phyloP scores from a whole-genome alignment of 371 early-diverging fungal genomes.

The Mucor velutinosus region DNA sequence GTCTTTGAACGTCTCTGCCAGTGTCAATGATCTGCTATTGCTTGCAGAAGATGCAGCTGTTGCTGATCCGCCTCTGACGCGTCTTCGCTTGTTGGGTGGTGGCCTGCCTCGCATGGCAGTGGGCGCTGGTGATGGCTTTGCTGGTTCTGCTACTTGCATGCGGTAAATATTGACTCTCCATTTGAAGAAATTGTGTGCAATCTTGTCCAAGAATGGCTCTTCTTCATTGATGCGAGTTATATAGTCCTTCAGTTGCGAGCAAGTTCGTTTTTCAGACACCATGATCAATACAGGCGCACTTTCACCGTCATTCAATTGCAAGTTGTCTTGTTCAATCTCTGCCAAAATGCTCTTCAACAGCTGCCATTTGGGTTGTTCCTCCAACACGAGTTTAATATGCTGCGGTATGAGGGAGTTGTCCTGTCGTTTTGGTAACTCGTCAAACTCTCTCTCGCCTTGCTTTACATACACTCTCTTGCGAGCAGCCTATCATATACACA shows the following conservation, averaged over 20 bases:
- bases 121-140: constrained; percentile 7
- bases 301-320: constrained; percentile 10
- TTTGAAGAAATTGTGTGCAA: constrained; percentile 63
- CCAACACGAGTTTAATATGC: constrained; percentile 71
- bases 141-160: constrained; percentile 23
- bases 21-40: constrained; percentile 8
- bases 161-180: constrained; percentile 64
- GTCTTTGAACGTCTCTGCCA: constrained; percentile 32
- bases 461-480: constrained; percentile 66
- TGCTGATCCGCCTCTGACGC: constrained; percentile 73
- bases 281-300: constrained; percentile 66
- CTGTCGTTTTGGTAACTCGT: background rate
- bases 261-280: constrained; percentile 70
- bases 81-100: constrained; percentile 78
- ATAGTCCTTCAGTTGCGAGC: constrained; percentile 67
- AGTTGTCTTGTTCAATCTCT: constrained; percentile 70
- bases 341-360: constrained; percentile 68
- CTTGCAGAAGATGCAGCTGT: constrained; percentile 32
- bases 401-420: constrained; percentile 49
- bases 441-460: constrained; percentile 43
- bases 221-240: constrained; percentile 30
- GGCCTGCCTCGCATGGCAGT: constrained; percentile 19
- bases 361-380: constrained; percentile 94
- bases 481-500: constrained; percentile 45
- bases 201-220: constrained; percentile 45